These are phyloP conservation scores for Bolboschoenus planiculmis DNA, from an alignment of 176 grass and related monocot species.

Conservation along the genomic window DNA sequence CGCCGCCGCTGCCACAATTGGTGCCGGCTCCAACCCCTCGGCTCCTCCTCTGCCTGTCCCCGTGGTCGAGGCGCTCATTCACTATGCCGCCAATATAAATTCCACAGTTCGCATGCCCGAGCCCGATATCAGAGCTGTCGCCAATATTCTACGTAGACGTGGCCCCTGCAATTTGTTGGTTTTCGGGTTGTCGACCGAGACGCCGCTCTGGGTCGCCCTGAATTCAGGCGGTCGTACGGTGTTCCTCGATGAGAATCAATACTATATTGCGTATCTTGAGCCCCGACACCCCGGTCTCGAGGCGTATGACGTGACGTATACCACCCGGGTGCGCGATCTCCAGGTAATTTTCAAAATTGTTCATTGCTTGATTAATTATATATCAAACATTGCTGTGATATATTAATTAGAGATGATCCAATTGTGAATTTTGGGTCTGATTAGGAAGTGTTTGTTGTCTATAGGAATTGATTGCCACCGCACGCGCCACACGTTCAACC, in stretches of 20 bases:
- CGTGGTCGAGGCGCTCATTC: slow-evolving; percentile 47
- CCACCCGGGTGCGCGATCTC: slow-evolving; percentile 42
- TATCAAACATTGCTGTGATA: neutral
- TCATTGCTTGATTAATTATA: neutral
- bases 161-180: slow-evolving; percentile 71
- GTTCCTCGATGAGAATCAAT: slow-evolving; percentile 98
- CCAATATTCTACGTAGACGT: slow-evolving; percentile 30
- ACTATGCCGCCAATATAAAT: slow-evolving; percentile 46
- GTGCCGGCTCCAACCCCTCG: too few species aligned
- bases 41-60: slow-evolving; percentile 18
- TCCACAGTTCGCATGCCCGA: slow-evolving; percentile 46
- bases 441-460: neutral
- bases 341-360: neutral
- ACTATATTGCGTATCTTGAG: slow-evolving; percentile 91
- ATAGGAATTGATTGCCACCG: slow-evolving; percentile 39
- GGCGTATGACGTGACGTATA: slow-evolving; percentile 87
- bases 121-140: slow-evolving; percentile 43
- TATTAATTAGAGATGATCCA: neutral
- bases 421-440: neutral
- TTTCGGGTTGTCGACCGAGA: slow-evolving; percentile 52
- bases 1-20: slow-evolving; percentile 13
- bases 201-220: slow-evolving; percentile 76
- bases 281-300: slow-evolving; percentile 63
- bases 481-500: slow-evolving; percentile 17
- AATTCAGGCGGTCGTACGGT: slow-evolving; percentile 87